A percentile compares a stretch with the other conserved stretches of the same genome.
Evolutionary conservation across 345 rosid genomes (phyloP).

Genomic region (Brassica incana): DNA sequence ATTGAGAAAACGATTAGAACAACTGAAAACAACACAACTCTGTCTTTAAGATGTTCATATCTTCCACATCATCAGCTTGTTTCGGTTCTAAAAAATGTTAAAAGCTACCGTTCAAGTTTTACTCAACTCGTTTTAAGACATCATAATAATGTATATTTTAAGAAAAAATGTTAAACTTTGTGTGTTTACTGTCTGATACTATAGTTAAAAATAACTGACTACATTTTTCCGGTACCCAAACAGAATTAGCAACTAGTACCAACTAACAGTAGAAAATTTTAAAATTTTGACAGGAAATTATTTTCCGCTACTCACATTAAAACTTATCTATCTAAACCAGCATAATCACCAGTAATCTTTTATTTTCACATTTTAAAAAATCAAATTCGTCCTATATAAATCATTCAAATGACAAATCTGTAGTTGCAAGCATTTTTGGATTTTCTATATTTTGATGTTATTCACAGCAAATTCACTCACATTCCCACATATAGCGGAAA

Average conservation of each 20-base stretch:
- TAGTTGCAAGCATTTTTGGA: neutral
- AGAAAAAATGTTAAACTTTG: neutral
- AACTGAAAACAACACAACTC: constrained; percentile 11
- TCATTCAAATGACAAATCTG: neutral
- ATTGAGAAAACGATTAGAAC: constrained; percentile 34
- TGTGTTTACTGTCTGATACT: neutral
- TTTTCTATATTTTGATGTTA: neutral
- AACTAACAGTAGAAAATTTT: neutral
- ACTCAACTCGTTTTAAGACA: constrained; percentile 2
- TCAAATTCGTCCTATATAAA: neutral
- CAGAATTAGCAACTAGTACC: neutral
- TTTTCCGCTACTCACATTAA: neutral
- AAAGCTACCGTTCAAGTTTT: neutral
- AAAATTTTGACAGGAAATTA: neutral
- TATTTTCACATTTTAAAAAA: neutral
- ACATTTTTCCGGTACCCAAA: neutral
- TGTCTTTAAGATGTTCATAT: constrained; percentile 12
- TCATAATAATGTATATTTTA: neutral
- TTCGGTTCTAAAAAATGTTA: neutral
- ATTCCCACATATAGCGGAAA: neutral
- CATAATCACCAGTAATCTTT: neutral
- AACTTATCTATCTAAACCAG: neutral
- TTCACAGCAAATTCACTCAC: neutral
- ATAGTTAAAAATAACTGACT: neutral
- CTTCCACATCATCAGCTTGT: neutral